Base-by-base conservation (phyloP, 805 yeast genomes). In the Naumovozyma castellii region DNA sequence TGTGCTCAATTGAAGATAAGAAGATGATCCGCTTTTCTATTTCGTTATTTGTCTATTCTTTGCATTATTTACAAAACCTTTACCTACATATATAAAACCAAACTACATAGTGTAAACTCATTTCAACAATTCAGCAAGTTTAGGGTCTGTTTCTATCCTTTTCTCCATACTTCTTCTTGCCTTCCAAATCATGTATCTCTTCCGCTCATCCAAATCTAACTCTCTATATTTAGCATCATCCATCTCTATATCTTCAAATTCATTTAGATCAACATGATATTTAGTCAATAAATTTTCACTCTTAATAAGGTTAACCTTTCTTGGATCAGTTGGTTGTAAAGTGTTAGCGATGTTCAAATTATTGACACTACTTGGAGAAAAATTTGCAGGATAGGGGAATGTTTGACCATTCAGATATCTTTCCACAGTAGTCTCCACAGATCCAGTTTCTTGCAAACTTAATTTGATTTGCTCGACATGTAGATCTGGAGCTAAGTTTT, bases 361-460 rank as follows among this genome's bases (percentile, higher is more conserved):
- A 36, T 28, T 27, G 17, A 15, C 25, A 4, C 18, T 45, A 12
- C 40, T 34, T 16, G 53, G 37, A 8, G n/a, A 18, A 32, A 39
- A 39, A 10, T 27, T 71, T 4, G 75, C 72, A 5, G 84, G 81
- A 42, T 59, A 64, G 15, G 86, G 84, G 38, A 81, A 69, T 13
- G 64, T 62, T 10, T 82, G 80, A 30, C 70, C 75, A 38, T 72
- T 71, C 56, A 90, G 67, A 46, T 73, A 78, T 34, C 35, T 71
- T 38, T 86, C 84, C 8, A 87, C 78, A 0, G 97, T 88, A 6
- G 61, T 72, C 57, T 85, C 88, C 1, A 88, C 88, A 6, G 83
- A 78, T 0, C 94, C 94, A 0, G 92, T 76, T 43, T 75, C 68
- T 52, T 79, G 78, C 44, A 92, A 70, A 56, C 83, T 94, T 45